Base-by-base conservation (phyloP, 2,329 filamentous ascomycete genomes). In the Colletotrichum abscissum region DNA sequence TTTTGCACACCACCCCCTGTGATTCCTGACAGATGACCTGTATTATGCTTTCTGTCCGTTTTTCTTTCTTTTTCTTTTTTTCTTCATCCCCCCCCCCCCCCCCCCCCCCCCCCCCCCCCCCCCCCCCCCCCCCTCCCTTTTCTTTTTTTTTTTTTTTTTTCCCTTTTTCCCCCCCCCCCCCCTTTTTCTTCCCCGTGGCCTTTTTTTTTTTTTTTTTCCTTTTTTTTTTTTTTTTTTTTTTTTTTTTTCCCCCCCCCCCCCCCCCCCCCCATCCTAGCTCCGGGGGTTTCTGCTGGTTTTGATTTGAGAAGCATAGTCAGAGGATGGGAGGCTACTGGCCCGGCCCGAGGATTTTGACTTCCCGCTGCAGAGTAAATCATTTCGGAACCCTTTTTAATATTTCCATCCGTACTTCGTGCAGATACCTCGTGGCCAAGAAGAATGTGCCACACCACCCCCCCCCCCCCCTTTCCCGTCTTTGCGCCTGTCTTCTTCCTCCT, bases 1-100 rank as follows among this genome's bases (percentile, higher is more conserved):
- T 35, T 54, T 24, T 14, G 8, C 22, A n/a, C 30, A 33, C 7
- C 26, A 30, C 28, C 52, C 55, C 56, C 38, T 11, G 22, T 7
- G 28, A 16, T 26, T 62, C n/a, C n/a, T 72, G 65, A 69, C 59
- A 59, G 52, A 49, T 72, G 65, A 72, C 59, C 42, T 63, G 26
- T 5, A 11, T 9, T 19, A 5, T 19, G 26, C 42, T 63, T 33
- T 63, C n/a, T 54, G 19, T 46, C 3, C 42, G 5, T 26, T 26
- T 38, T 2, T 52, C 35, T 63, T 33, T 30, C 12, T 55, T 14
- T 24, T 24, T 9, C 8, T 55, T 9, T 14, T 26, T 26, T 38
- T 38, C 12, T 38, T 42, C 35, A 42, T 42, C 35, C 35, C 35
- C 1, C 11, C 35, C 35, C 35, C 14, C 11, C 35, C 35, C 35